phyloP scores from a whole-genome alignment of 352 stramenopile genomes.

The Globisporangium cylindrosporum region DNA sequence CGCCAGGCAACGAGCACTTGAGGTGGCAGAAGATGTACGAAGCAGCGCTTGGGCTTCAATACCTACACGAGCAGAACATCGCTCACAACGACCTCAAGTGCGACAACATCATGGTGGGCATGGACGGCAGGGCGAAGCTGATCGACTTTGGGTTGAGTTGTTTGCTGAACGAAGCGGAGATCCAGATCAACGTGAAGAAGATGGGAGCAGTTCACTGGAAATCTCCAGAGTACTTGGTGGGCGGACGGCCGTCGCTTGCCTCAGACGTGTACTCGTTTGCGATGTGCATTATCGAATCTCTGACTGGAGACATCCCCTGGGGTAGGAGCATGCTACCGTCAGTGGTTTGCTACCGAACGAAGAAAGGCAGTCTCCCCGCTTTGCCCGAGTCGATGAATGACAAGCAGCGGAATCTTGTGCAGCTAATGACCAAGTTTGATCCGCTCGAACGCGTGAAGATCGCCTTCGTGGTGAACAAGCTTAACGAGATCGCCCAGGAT shows the following conservation, averaged over 20 bases:
- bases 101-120: constrained; percentile 23
- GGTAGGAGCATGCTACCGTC: too few species aligned
- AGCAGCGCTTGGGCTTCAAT: too few species aligned
- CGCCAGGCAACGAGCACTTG: not conserved
- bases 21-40: too few species aligned
- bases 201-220: not conserved
- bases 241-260: not conserved
- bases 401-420: too few species aligned
- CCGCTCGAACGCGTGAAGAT: too few species aligned
- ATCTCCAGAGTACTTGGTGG: constrained; percentile 1
- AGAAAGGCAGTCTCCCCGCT: too few species aligned
- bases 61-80: constrained; percentile 5
- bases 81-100: constrained; percentile 24
- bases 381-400: too few species aligned
- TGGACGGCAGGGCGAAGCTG: constrained; percentile 21
- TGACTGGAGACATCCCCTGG: too few species aligned
- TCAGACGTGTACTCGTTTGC: constrained; percentile 10
- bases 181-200: not conserved
- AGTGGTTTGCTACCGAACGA: too few species aligned
- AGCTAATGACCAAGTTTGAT: too few species aligned
- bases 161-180: not conserved
- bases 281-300: not conserved
- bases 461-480: too few species aligned
- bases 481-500: too few species aligned
- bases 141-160: constrained; percentile 24